A percentile compares a stretch with the other conserved stretches of the same genome.
Evolutionary conservation across 192 early-diverging fungal species (phyloP).

Genomic region (Backusella tarrabulga): DNA sequence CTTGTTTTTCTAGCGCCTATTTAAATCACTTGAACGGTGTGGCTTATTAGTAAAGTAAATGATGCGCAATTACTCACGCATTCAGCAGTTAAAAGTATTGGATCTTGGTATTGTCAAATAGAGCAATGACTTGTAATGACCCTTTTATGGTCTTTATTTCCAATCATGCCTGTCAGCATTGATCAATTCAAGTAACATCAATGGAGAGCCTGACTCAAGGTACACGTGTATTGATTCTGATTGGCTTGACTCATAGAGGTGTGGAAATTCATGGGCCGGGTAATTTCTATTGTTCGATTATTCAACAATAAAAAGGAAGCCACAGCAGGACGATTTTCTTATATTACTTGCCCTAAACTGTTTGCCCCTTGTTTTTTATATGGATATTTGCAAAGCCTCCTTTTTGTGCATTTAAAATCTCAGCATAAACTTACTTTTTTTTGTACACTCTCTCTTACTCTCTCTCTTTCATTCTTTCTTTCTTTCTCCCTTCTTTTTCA

Average conservation of each 20-base stretch:
- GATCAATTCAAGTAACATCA: neutral
- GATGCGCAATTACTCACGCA: neutral
- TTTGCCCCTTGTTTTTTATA: neutral
- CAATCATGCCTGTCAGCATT: neutral
- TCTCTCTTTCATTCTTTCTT: neutral
- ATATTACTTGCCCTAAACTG: neutral
- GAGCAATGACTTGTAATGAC: neutral
- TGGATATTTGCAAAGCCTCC: neutral
- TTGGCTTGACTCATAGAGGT: constrained; percentile 8
- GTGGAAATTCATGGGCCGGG: neutral
- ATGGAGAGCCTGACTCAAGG: neutral
- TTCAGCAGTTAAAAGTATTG: neutral
- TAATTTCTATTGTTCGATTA: neutral
- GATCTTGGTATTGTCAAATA: neutral
- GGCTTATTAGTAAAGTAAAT: neutral
- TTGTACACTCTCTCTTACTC: neutral
- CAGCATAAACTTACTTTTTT: neutral
- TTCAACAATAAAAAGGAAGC: neutral
- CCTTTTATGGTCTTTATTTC: neutral
- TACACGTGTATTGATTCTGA: neutral
- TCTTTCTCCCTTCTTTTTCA: neutral
- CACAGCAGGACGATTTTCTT: neutral
- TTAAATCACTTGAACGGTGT: neutral
- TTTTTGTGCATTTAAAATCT: constrained; percentile 2
- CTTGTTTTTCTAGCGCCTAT: neutral